These are phyloP conservation scores for Sicyos baderoa DNA, from an alignment of 306 rosid genomes.

Conservation along the genomic window DNA sequence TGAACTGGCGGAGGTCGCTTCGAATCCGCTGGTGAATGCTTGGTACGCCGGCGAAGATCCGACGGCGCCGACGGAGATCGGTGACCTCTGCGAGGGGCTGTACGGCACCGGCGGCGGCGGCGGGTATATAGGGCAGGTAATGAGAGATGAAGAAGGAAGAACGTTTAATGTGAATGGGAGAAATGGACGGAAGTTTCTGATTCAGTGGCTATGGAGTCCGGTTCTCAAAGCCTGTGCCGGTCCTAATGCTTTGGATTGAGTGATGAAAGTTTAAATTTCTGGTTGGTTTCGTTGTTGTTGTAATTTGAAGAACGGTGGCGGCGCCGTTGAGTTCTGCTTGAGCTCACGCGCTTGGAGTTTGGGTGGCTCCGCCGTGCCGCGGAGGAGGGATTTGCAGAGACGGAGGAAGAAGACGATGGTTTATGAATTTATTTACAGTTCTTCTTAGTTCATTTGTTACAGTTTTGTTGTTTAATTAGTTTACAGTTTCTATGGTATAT, in stretches of 20 bases:
- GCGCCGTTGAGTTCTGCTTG: neutral
- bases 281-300: neutral
- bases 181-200: conserved; percentile 50
- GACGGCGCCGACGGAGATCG: conserved; percentile 91
- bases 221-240: conserved; percentile 77
- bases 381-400: neutral
- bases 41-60: conserved; percentile 99
- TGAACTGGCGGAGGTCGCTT: conserved; percentile 47
- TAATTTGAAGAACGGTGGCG: neutral
- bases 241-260: conserved; percentile 69
- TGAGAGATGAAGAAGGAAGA: conserved; percentile 51
- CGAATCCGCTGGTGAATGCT: conserved; percentile 67
- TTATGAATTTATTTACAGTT: neutral
- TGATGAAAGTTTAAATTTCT: neutral
- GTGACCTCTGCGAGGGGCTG: conserved; percentile 79
- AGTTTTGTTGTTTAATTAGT: too few species aligned
- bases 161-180: conserved; percentile 67
- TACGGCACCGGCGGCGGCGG: conserved; percentile 93
- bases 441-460: too few species aligned
- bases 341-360: neutral
- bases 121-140: conserved; percentile 80
- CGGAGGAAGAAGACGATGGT: neutral
- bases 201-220: conserved; percentile 96
- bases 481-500: too few species aligned
- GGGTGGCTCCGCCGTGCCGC: neutral